phyloP scores from a whole-genome alignment of 2,329 filamentous ascomycete genomes.

The Colletotrichum tofieldiae region DNA sequence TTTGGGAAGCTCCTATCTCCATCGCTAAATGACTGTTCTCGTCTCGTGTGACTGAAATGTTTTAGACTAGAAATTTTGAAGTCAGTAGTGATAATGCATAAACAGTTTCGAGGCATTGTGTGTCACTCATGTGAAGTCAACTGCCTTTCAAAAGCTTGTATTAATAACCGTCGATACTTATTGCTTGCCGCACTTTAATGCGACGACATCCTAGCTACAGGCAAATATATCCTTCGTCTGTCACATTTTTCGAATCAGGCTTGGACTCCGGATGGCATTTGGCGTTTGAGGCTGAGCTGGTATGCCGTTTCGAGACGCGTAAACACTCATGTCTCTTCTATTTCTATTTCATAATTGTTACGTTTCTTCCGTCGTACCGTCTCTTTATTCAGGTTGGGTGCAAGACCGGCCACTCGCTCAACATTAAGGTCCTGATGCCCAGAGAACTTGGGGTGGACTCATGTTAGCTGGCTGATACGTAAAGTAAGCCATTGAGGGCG shows the following conservation, averaged over 20 bases:
- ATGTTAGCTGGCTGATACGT: too few species aligned
- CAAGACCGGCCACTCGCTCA: neutral
- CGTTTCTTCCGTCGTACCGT: neutral
- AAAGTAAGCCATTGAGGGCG: too few species aligned
- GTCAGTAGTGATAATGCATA: neutral
- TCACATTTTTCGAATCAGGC: neutral
- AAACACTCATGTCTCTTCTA: neutral
- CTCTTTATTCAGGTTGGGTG: neutral
- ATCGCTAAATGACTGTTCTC: neutral
- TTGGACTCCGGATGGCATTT: neutral
- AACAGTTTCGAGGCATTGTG: too few species aligned
- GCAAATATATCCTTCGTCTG: neutral
- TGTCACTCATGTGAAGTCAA: neutral
- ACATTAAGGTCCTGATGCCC: neutral
- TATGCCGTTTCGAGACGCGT: neutral
- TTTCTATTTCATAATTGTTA: too few species aligned
- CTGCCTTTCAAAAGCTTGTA: neutral
- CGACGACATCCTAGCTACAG: neutral
- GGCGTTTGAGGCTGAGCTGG: neutral
- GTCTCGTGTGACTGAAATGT: neutral
- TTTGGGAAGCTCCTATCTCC: neutral
- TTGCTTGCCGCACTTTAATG: neutral
- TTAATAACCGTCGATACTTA: too few species aligned
- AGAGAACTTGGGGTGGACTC: neutral
- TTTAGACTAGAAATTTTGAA: neutral